These are phyloP conservation scores for Clitopilus passeckerianus DNA, from an alignment of 768 basidiomycete genomes.

Conservation along the genomic window DNA sequence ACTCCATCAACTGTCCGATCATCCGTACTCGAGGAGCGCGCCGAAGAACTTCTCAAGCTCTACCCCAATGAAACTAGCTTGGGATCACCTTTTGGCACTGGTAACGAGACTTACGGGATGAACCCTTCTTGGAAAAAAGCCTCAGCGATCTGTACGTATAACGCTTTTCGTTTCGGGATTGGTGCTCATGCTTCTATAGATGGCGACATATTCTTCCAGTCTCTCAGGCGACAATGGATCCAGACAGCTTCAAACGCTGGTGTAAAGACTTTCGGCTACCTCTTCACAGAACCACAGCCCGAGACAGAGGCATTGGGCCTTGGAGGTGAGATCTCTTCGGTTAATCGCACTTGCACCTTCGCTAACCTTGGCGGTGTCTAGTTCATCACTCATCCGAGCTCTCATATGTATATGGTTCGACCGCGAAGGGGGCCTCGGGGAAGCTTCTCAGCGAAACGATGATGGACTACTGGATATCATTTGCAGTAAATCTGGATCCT, in stretches of 20 bases:
- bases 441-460: conserved; percentile 25
- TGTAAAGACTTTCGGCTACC: conserved; percentile 29
- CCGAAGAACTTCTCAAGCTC: conserved; percentile 24
- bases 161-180: not conserved
- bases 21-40: conserved; percentile 9
- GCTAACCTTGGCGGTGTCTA: conserved; percentile 4
- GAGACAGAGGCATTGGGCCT: conserved; percentile 2
- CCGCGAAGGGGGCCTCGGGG: conserved; percentile 13
- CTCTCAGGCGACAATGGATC: conserved; percentile 27
- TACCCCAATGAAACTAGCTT: conserved; percentile 37
- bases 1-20: conserved; percentile 10
- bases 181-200: conserved; percentile 2
- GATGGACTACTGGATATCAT: conserved; percentile 45
- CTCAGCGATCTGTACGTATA: conserved; percentile 21
- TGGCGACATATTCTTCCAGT: conserved; percentile 31
- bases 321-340: conserved; percentile 7
- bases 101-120: conserved; percentile 38
- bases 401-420: conserved; percentile 20
- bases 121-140: conserved; percentile 30
- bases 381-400: conserved; percentile 24
- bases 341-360: not conserved
- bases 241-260: conserved; percentile 25
- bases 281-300: conserved; percentile 30
- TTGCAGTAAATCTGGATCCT: conserved; percentile 35
- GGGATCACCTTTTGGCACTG: conserved; percentile 40